These are phyloP conservation scores for Phytophthora capsici DNA, from an alignment of 352 stramenopile genomes.

Conservation along the genomic window DNA sequence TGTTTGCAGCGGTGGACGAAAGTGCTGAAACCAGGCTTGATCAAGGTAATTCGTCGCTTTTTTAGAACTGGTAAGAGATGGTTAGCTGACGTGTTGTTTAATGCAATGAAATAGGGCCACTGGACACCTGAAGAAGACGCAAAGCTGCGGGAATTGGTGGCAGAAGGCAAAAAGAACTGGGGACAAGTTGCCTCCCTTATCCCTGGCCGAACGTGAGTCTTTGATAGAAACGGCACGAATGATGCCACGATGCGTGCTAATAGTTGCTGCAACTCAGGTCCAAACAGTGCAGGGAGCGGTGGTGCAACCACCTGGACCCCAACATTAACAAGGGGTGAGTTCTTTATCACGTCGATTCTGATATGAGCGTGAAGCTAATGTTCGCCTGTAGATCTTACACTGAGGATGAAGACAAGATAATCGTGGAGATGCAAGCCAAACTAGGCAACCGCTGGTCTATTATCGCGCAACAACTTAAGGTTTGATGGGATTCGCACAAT, in stretches of 20 bases:
- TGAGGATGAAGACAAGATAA: constrained; percentile 92
- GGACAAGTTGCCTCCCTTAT: constrained; percentile 86
- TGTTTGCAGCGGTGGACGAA: constrained; percentile 95
- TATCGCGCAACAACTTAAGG: constrained; percentile 91
- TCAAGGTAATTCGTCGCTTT: constrained; percentile 70
- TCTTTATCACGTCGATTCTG: not conserved
- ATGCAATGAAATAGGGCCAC: constrained; percentile 66
- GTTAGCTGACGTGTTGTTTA: constrained; percentile 2
- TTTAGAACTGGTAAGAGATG: not conserved
- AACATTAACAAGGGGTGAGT: constrained; percentile 93
- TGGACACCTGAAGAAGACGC: constrained; percentile 93
- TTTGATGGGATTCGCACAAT: constrained; percentile 19
- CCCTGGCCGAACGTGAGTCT: constrained; percentile 78
- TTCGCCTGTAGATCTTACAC: constrained; percentile 71
- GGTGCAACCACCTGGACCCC: constrained; percentile 93
- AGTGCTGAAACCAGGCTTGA: constrained; percentile 92
- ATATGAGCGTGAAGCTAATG: not conserved
- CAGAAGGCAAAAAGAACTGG: constrained; percentile 92
- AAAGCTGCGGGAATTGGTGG: constrained; percentile 84
- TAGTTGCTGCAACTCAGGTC: constrained; percentile 53
- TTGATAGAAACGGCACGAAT: constrained; percentile 1
- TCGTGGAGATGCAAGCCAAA: constrained; percentile 93
- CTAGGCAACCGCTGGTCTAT: constrained; percentile 94
- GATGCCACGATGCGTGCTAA: constrained; percentile 13
- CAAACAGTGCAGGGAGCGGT: constrained; percentile 93